Conservation (phyloP, 2,329 filamentous ascomycete species). For the Sarocladium oryzae region DNA sequence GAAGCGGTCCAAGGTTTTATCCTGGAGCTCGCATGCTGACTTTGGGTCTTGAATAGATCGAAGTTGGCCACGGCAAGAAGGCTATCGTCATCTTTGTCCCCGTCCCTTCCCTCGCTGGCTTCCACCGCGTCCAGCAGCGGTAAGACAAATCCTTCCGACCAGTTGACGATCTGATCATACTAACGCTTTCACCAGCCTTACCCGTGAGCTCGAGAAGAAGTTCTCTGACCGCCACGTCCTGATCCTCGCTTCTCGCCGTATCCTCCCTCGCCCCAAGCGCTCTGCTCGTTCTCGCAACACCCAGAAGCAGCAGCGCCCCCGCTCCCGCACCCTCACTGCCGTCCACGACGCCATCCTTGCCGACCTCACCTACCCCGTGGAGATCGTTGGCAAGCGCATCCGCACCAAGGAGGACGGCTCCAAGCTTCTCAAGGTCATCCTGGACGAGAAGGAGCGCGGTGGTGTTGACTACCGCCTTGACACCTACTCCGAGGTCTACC, state of each 20-base stretch:
- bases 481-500: constrained; percentile 99
- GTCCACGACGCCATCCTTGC: constrained; percentile 98
- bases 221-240: constrained; percentile 99
- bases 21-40: constrained; percentile 74
- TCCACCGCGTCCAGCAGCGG: constrained; percentile 99
- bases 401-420: constrained; percentile 98
- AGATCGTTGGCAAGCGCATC: constrained; percentile 99
- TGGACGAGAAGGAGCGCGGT: constrained; percentile 99
- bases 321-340: constrained; percentile 93
- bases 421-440: constrained; percentile 98
- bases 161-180: neutral
- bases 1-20: constrained; percentile 66
- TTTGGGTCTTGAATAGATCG: constrained; percentile 75
- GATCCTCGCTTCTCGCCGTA: constrained; percentile 97
- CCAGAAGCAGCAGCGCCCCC: constrained; percentile 98
- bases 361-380: constrained; percentile 98
- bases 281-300: constrained; percentile 93
- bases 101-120: constrained; percentile 94
- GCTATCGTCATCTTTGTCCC: constrained; percentile 99
- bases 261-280: constrained; percentile 96
- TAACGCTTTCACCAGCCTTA: constrained; percentile 63
- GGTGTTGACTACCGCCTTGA: constrained; percentile 99
- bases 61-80: constrained; percentile 99
- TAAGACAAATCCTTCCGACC: constrained; percentile 45
- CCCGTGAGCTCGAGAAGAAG: constrained; percentile 99